Evolutionary conservation across 768 basidiomycete species (phyloP), one percentile per base, ranked within the genome.

Genomic region (Tephrocybe rancida): DNA sequence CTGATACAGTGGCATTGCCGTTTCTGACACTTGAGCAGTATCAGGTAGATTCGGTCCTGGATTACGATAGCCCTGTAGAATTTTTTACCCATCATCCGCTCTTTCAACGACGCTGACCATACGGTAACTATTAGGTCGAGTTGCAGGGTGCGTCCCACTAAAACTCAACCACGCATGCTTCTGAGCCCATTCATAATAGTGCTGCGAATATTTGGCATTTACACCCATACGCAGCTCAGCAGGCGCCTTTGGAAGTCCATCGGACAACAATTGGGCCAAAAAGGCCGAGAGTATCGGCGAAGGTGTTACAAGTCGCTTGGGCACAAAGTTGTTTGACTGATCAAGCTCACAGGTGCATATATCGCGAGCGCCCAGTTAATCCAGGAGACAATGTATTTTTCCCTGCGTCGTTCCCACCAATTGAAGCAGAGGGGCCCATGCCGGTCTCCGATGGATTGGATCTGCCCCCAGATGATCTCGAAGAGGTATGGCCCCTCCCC

Each of bases 371-470:
- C 8, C 70, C 73, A 0, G 39, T 56, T 6, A 62, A 67, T 8
- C 64, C 64, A 22, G 73, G 76, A 0, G 71, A 73, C 44, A 73
- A 77, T 46, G 69, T 81, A 16, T 75, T 78, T 54, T 62, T 70
- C 2, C 84, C 85, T 0, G 79, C 76, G 2, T 73, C 67, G 16
- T 88, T 85, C 59, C 79, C 80, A 0, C 71, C 74, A 0, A 70
- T 69, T 1, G 56, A 55, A 0, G 72, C 50, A 7, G 54, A 60
- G 1, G 63, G 57, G 18, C 53, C 45, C 44, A 56, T 64, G 42
- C 44, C 51, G 18, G n/a, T n/a, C n/a, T 47, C 62, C 4, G 46
- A 48, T 0, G 54, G 67, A 25, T 69, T 74, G 1, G 68, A 67
- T 41, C 58, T 81, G 16, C 74, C 75, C 3, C 65, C 73, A 5